phyloP scores from a whole-genome alignment of 2,329 filamentous ascomycete genomes.

The Pleoardoris graminearum region DNA sequence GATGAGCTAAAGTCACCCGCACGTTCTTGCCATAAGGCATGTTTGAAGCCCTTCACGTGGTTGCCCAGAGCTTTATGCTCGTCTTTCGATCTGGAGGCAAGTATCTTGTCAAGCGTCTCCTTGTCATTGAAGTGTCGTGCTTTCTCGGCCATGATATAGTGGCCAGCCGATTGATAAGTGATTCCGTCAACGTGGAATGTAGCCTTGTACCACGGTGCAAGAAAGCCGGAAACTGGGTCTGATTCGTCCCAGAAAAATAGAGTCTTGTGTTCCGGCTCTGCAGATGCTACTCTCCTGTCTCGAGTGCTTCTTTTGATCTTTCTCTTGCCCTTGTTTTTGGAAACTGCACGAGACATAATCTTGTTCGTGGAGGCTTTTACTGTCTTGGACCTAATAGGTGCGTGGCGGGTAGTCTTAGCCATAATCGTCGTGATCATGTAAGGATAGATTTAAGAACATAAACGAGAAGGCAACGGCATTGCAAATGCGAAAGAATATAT shows the following conservation, averaged over 20 bases:
- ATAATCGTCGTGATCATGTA: not conserved
- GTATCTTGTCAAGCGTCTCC: not conserved
- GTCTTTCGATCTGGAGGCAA: not conserved
- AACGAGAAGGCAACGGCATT: not conserved
- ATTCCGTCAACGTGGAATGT: not conserved
- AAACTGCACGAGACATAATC: not conserved
- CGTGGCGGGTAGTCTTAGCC: not conserved
- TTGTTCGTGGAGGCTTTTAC: not conserved
- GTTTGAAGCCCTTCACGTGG: not conserved
- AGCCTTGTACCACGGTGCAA: constrained; percentile 9
- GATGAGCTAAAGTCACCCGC: not conserved
- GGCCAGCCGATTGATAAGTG: not conserved
- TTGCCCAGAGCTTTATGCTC: not conserved
- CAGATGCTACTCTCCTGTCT: not conserved
- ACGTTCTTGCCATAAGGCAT: not conserved
- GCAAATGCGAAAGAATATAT: too few relatives aligned
- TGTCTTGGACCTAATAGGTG: not conserved
- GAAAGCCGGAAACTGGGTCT: not conserved
- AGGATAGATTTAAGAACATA: too few relatives aligned
- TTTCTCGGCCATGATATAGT: constrained; percentile 11
- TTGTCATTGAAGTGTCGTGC: constrained; percentile 1
- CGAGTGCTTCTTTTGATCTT: not conserved
- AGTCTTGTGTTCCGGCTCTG: not conserved
- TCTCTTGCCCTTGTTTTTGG: not conserved
- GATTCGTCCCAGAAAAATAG: not conserved